Base-by-base conservation (phyloP, 2,329 filamentous ascomycete genomes). In the Neonectria ditissima region DNA sequence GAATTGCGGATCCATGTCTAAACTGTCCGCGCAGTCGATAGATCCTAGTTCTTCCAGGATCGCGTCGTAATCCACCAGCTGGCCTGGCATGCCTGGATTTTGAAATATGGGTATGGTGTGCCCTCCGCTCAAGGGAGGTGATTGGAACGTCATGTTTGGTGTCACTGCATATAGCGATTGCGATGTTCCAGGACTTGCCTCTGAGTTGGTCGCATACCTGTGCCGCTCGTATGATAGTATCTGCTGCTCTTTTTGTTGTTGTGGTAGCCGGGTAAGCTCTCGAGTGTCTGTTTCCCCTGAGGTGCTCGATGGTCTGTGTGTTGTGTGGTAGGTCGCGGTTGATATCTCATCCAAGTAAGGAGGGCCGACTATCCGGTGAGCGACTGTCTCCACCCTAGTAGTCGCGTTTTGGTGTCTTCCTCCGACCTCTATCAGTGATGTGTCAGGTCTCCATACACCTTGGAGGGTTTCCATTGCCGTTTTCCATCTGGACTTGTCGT, bases 1-100 rank as follows among this genome's bases (percentile, higher is more conserved):
- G 69, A 91, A 90, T 65, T 89, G 86, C 2, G 86, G 82, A 66
- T 89, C 87, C 13, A 83, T 81, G 26, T 86, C 84, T 47, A 86
- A 77, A 37, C 80, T 78, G 56, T 85, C 83, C 1, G 78, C 77
- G 66, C 80, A 82, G 62, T 85, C 83, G 43, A 84, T 81, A n/a
- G 83, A 82, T 18, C 82, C 82, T 28, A 86, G 77, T 57, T 86
- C 83, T 56, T 85, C 83, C 47, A 86, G 72, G n/a, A 86, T 80
- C 3, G 83, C 81, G 54, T 86, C 83, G 68, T 86, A 84, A 63
- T 86, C 83, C 5, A 84, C 62, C 20, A 72, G 51, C 56, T 74
- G 70, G 43, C 59, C 70, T 37, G 66, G 63, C 48, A 69, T 72
- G 39, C 62, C 65, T 30, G 68, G 60, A 45, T 56, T 61, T 28